These are phyloP conservation scores for Penicillium decumbens DNA, from an alignment of 2,329 filamentous ascomycete genomes.

Conservation along the genomic window DNA sequence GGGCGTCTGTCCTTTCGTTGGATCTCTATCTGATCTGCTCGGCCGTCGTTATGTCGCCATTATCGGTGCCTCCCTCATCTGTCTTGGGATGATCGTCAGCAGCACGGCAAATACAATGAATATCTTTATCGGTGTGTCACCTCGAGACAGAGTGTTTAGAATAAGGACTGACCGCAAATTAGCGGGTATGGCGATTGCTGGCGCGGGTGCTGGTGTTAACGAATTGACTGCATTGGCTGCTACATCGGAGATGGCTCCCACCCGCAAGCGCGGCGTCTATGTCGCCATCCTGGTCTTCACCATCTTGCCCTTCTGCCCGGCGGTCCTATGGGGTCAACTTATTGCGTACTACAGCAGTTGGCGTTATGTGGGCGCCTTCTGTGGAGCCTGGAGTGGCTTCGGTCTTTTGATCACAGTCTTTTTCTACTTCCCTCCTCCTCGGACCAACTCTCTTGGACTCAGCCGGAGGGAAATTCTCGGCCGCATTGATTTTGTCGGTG, in stretches of 20 bases:
- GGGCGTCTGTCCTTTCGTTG: conserved; percentile 60
- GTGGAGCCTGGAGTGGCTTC: conserved; percentile 41
- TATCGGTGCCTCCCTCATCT: conserved; percentile 50
- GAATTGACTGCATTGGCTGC: conserved; percentile 65
- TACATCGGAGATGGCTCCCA: conserved; percentile 64
- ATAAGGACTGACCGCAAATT: neutral
- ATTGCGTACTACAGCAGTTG: conserved; percentile 45
- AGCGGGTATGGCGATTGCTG: conserved; percentile 57
- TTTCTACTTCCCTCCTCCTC: conserved; percentile 46
- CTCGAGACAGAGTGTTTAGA: conserved; percentile 22
- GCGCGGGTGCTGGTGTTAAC: conserved; percentile 62
- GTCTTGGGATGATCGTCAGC: conserved; percentile 57
- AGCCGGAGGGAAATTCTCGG: conserved; percentile 39
- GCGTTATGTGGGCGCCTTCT: conserved; percentile 44
- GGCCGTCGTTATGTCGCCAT: conserved; percentile 59
- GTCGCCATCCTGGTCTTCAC: conserved; percentile 58
- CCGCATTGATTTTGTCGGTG: conserved; percentile 50
- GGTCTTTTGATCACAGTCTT: conserved; percentile 41
- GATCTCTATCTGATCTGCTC: conserved; percentile 60
- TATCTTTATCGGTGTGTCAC: conserved; percentile 53
- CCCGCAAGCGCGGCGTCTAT: conserved; percentile 60
- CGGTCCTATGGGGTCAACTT: conserved; percentile 59
- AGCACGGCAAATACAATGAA: conserved; percentile 58
- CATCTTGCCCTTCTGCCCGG: conserved; percentile 59
- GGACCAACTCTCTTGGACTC: conserved; percentile 40